Evolutionary conservation across 176 grass and related monocot genomes (phyloP).

Genomic region (Secale cereale): DNA sequence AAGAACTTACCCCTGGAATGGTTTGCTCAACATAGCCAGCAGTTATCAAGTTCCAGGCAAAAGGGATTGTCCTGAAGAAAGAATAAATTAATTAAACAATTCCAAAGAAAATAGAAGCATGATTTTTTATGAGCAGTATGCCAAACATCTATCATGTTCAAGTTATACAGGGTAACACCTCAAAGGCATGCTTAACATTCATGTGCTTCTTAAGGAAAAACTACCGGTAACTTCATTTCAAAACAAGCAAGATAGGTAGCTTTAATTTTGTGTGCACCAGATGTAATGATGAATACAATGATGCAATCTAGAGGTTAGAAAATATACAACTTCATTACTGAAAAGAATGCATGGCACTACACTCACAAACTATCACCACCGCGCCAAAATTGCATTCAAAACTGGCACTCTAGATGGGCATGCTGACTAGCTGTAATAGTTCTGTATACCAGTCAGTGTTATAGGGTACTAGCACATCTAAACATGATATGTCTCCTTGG

Average conservation of each 20-base stretch:
- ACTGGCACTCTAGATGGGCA: neutral
- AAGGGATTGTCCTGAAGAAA: slow-evolving; percentile 77
- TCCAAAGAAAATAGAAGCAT: neutral
- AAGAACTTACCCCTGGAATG: slow-evolving; percentile 70
- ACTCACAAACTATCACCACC: neutral
- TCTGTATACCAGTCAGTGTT: neutral
- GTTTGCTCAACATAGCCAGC: slow-evolving; percentile 94
- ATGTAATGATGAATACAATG: neutral
- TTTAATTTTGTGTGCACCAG: neutral
- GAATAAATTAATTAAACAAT: slow-evolving; percentile 7
- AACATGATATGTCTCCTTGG: neutral
- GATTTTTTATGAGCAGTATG: neutral
- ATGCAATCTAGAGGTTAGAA: neutral
- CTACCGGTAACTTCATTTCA: neutral
- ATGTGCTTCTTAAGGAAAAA: neutral
- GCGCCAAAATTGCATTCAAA: neutral
- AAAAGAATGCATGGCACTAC: neutral
- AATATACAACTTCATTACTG: neutral
- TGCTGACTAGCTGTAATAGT: neutral
- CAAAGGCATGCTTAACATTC: neutral
- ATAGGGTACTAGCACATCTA: neutral
- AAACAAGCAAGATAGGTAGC: neutral
- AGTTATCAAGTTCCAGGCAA: slow-evolving; percentile 95
- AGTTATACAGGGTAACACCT: neutral
- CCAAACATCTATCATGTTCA: neutral